Evolutionary conservation across 164 flowering plant species (phyloP), one percentile per base, ranked within the genome.

Genomic region (Aristolochia californica): DNA sequence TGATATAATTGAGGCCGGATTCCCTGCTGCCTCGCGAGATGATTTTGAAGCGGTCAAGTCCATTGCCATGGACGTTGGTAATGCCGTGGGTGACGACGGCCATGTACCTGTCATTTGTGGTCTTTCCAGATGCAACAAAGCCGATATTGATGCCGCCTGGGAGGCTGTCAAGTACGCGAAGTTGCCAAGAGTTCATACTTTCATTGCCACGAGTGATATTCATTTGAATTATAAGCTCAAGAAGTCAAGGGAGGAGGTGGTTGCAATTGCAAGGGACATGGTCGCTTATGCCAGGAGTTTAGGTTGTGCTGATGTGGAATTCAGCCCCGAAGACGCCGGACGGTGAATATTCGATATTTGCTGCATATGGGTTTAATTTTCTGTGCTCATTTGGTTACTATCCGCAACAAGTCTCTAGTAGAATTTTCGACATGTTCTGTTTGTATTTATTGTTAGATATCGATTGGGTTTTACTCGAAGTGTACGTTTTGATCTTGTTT

Each of bases 241-340:
- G 72, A 94, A 80, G 78, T 69, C 75, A 1, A 84, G 65, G 60
- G 88, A 87, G 60, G 74, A 94, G 75, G 99, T 94, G 40, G 45
- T 90, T 12, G 83, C 80, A 55, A 87, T 75, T 65, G 99, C 93
- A 3, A 72, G 75, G 66, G 78, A 74, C 47, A 90, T 85, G 97
- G 99, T 94, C 56, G 65, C 54, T 16, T 86, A 77, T 63, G 97
- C 96, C 0, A 72, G 93, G 77, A 83, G 88, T 57, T 75, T 94
- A 75, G 99, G 96, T 0, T 94, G 97, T 43, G 53, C 80, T 8
- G 99, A 94, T 67, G 88, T 94, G 16, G 99, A 94, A 68, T 94
- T 94, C 55, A 94, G 99, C 58, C 97, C 97, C 0, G 99, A 87
- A 66, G 99, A 94, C 71, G 99, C 99, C 44, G 99, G 99, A 66